Base-by-base conservation (phyloP, 352 stramenopile species). In the Phytopythium sindhum region DNA sequence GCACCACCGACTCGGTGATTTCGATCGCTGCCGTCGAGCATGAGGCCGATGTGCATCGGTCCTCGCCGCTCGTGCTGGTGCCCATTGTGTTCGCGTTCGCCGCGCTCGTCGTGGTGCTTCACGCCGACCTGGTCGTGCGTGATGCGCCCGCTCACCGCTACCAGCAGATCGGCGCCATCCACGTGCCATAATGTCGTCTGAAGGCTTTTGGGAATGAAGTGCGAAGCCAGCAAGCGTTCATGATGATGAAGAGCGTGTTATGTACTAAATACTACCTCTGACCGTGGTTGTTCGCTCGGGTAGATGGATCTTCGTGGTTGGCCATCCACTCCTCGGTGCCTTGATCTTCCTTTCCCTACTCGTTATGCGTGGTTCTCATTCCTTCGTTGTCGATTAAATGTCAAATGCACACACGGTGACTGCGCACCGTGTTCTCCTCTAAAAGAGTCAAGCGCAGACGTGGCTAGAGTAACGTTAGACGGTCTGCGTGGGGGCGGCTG, bases 21-120 rank as follows among this genome's bases (percentile, higher is more conserved):
- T n/a, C n/a, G n/a, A n/a, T n/a, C 26, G 67, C 68, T 33, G 61
- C 53, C 19, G 39, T 8, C 0, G 39, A 45, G 39, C 39, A n/a
- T 15, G 39, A 45, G 54, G 48, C 8, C 24, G 75, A 59, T 33
- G 53, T 44, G 55, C 84, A 87, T 63, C 57, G 57, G 24, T 85
- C 80, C 23, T 89, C 81, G 15, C 83, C 84, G 29, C 57, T 90
- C n/a, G 80, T 92, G 45, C 66, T 92, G n/a, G 63, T 91, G 42
- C 78, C 85, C 11, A 81, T 92, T 45, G 56, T 90, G 56, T 61
- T 84, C 41, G 77, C 80, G 19, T 80, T 87, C 50, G 41, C 80
- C 47, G 80, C 73, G 26, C 71, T 92, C 35, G 62, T 85, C 44
- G 69, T 61, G 35, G 60, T 90, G 17, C 66, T 91, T 12, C 78